Evolutionary conservation across 2,329 filamentous ascomycete genomes (phyloP).

Genomic region (Pyrenochaeta sp.): DNA sequence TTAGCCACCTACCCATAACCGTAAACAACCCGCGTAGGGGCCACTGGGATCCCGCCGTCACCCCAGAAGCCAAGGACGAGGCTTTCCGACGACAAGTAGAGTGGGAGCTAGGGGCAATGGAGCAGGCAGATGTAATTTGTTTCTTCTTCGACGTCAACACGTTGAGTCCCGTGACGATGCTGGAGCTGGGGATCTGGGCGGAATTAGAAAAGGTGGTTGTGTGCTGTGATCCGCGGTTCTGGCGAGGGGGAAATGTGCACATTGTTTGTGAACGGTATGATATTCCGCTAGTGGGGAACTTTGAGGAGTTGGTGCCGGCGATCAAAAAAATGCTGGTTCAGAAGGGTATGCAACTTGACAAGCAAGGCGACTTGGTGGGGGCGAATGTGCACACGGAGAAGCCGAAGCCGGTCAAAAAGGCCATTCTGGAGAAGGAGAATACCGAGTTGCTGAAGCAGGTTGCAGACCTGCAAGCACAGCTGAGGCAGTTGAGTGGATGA

Average conservation of each 20-base stretch:
- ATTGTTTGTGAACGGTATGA: slow-evolving; percentile 61
- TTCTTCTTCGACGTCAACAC: slow-evolving; percentile 64
- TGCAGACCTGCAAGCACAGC: no score
- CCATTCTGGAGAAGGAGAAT: no score
- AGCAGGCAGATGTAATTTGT: slow-evolving; percentile 61
- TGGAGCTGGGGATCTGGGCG: slow-evolving; percentile 67
- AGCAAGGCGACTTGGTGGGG: slow-evolving; percentile 16
- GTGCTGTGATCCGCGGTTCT: slow-evolving; percentile 60
- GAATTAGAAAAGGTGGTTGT: slow-evolving; percentile 58
- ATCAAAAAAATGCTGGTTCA: slow-evolving; percentile 44
- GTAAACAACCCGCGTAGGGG: slow-evolving; percentile 65
- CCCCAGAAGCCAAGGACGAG: slow-evolving; percentile 50
- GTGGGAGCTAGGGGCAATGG: slow-evolving; percentile 69
- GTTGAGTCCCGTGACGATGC: slow-evolving; percentile 63
- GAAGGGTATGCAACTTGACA: slow-evolving; percentile 36
- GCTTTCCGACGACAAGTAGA: slow-evolving; percentile 63
- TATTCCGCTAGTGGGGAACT: slow-evolving; percentile 54
- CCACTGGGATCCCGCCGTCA: slow-evolving; percentile 65
- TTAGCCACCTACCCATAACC: slow-evolving; percentile 58
- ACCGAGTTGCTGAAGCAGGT: no score
- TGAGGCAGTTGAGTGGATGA: no score
- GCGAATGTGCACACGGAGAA: slow-evolving; percentile 11
- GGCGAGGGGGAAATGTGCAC: slow-evolving; percentile 67
- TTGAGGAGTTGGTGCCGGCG: slow-evolving; percentile 49
- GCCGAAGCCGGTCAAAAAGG: no score